Evolutionary conservation across 1,139 yeast species (phyloP), one percentile per base, ranked within the genome.

Genomic region (Debaryomyces coudertii): DNA sequence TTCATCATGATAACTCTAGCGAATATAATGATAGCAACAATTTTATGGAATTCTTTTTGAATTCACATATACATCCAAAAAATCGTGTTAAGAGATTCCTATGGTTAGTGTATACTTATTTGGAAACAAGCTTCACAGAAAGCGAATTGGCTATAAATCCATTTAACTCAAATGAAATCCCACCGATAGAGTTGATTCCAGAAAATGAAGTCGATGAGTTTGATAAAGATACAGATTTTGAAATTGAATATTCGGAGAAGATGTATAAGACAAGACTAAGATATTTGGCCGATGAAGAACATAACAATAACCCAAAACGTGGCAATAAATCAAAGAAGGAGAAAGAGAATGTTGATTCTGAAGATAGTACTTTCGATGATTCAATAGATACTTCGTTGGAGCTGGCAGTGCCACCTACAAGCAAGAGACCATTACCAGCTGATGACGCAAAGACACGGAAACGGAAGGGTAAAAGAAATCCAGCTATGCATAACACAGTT

Each of bases 101-200:
- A 50, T 93, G 98, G 98, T 67, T 93, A 35, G 63, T 89, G 48
- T 90, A 89, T 70, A 78, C 90, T 2, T 87, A 86, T 58, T 69
- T 87, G 52, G 97, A 93, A 60, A 87, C 96, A 0, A 76, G 78
- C 49, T 73, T 87, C 52, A 65, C 76, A 0, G 69, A 74, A 1
- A 83, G 76, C 30, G 80, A 80, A 48, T 63, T 90, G 16, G 65
- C 66, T 2, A 47, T 58, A 2, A 87, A 87, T 55, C 93, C 96
- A 2, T 90, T 89, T 63, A 85, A 87, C 18, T 61, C 67, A 2
- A 66, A 66, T 33, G 67, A 58, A 46, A 69, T 83, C 5, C 90
- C 90, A 0, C 60, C 69, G 1, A 59, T 82, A n/a, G 69, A 66
- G 43, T 59, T 70, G 24, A 65, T 79, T 1, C 57, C 69, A 1